These are phyloP conservation scores for Dipteronia sinensis DNA, from an alignment of 345 rosid genomes.

Conservation along the genomic window DNA sequence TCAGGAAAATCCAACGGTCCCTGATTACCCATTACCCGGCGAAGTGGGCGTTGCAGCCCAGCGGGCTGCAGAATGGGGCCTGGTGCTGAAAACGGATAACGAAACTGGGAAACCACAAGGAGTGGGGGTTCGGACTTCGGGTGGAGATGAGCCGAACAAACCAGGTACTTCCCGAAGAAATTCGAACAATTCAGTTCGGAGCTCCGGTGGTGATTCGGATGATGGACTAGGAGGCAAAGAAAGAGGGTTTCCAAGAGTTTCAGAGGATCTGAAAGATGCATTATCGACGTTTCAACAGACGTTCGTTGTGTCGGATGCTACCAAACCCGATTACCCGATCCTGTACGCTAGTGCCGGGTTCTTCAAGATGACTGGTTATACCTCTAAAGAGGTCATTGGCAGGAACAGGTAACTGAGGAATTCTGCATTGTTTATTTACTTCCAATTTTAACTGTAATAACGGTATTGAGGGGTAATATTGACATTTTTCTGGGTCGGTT, in stretches of 20 bases:
- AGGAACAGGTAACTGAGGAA: conserved; percentile 69
- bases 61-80: conserved; percentile 99
- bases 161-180: conserved; percentile 50
- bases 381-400: conserved; percentile 90
- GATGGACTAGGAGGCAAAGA: conserved; percentile 34
- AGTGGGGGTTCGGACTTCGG: conserved; percentile 73
- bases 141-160: conserved; percentile 67
- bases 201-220: conserved; percentile 70
- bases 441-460: conserved; percentile 17
- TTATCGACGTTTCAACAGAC: conserved; percentile 92
- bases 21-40: conserved; percentile 25
- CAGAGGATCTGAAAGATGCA: conserved; percentile 79
- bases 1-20: conserved; percentile 14
- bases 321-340: conserved; percentile 86
- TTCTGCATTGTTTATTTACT: background rate
- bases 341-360: conserved; percentile 98
- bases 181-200: conserved; percentile 73
- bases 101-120: conserved; percentile 88
- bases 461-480: conserved; percentile 18
- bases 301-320: conserved; percentile 93
- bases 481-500: background rate
- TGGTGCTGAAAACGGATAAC: conserved; percentile 69
- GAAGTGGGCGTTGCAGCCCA: conserved; percentile 64
- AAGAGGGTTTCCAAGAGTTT: conserved; percentile 67
- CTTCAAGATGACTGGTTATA: conserved; percentile 95